Evolutionary conservation across 2,329 filamentous ascomycete genomes (phyloP).

Genomic region (Berkeleyomyces basicola): DNA sequence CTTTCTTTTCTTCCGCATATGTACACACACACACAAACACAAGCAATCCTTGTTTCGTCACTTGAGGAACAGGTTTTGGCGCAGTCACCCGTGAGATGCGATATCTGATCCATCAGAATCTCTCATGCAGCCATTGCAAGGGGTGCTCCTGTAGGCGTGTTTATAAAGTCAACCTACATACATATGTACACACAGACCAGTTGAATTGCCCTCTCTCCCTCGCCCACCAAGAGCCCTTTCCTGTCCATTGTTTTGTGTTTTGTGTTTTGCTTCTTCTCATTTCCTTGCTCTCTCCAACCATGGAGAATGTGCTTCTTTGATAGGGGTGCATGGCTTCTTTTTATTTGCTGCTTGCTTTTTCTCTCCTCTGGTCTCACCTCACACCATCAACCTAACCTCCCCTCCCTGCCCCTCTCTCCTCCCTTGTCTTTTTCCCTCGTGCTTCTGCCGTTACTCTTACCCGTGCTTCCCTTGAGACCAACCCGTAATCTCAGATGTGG

Average conservation of each 20-base stretch:
- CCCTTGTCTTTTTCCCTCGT: background rate
- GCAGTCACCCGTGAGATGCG: background rate
- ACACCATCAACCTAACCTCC: background rate
- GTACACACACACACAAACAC: background rate
- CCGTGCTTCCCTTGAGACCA: background rate
- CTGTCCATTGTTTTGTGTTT: background rate
- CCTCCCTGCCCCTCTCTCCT: background rate
- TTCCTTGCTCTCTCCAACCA: background rate
- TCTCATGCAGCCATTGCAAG: background rate
- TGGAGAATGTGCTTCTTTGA: too few relatives aligned
- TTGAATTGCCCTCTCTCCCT: background rate
- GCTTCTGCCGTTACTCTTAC: background rate
- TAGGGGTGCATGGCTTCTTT: background rate
- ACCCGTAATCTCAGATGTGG: background rate
- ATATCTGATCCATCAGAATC: background rate
- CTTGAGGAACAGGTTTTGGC: slow-evolving; percentile 3
- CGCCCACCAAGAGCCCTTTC: background rate
- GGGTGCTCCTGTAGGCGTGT: background rate
- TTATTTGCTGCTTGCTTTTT: background rate
- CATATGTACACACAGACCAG: background rate
- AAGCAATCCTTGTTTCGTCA: background rate
- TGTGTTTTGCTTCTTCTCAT: background rate
- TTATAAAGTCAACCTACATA: background rate
- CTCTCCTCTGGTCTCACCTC: too few relatives aligned
- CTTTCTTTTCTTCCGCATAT: background rate